phyloP scores from a whole-genome alignment of 352 stramenopile genomes.

The Globisporangium mamillatum region DNA sequence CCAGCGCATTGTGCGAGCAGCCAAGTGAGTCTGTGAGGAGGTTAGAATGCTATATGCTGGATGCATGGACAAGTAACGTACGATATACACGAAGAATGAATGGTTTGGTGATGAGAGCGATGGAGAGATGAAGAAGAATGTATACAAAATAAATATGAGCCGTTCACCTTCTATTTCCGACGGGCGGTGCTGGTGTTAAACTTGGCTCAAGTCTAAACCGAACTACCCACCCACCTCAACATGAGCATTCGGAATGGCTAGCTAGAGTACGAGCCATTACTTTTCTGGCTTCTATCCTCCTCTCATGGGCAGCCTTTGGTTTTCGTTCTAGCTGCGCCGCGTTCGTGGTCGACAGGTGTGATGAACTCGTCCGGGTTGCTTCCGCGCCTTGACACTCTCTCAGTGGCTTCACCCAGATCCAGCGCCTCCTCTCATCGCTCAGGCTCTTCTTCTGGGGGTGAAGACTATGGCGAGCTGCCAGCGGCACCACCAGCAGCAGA shows the following conservation, averaged over 20 bases:
- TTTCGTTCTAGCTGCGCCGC: no score
- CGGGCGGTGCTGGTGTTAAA: no score
- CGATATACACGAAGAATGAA: not conserved
- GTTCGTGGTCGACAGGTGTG: no score
- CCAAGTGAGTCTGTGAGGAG: slow-evolving; percentile 32
- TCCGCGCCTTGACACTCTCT: not conserved
- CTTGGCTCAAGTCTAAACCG: no score
- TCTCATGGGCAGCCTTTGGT: no score
- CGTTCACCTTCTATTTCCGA: not conserved
- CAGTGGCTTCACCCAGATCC: not conserved
- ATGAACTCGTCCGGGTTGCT: slow-evolving; percentile 4
- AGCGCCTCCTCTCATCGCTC: slow-evolving; percentile 1
- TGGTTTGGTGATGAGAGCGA: not conserved
- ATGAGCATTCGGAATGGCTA: no score
- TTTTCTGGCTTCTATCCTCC: no score
- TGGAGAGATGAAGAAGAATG: not conserved
- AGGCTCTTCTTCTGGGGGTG: not conserved
- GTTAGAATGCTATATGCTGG: not conserved
- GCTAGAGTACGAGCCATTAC: no score
- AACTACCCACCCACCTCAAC: no score
- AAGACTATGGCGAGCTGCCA: not conserved
- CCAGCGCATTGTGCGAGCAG: slow-evolving; percentile 64
- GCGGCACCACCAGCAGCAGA: not conserved
- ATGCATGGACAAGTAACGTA: not conserved
- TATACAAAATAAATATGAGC: not conserved